Percentiles rank a stretch among this genome's conserved stretches.
phyloP scores from a whole-genome alignment of 345 rosid genomes.

The Pistacia atlantica region DNA sequence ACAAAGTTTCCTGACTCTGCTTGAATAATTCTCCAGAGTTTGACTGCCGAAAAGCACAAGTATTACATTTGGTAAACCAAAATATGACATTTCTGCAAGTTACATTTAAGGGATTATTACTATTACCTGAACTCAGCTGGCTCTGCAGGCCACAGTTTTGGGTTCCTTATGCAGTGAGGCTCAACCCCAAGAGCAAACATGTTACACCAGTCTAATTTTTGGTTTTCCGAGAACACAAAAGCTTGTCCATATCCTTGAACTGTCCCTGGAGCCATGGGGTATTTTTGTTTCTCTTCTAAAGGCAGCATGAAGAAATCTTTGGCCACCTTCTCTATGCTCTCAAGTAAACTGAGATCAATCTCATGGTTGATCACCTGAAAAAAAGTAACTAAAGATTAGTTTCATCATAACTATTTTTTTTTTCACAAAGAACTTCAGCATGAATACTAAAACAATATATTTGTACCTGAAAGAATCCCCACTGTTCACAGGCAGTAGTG shows the following conservation, averaged over 20 bases:
- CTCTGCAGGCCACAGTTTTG: constrained; percentile 76
- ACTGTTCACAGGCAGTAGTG: constrained; percentile 75
- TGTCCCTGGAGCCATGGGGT: constrained; percentile 89
- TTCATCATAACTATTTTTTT: not conserved
- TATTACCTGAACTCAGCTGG: constrained; percentile 75
- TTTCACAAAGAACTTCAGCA: not conserved
- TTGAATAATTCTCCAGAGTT: constrained; percentile 66
- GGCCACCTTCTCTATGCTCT: constrained; percentile 69
- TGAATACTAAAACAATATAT: not conserved
- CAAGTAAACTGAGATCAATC: constrained; percentile 57
- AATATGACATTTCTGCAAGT: not conserved
- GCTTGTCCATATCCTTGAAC: constrained; percentile 98
- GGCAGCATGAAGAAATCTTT: constrained; percentile 81
- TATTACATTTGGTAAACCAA: not conserved
- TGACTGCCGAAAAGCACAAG: constrained; percentile 46
- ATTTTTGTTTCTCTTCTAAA: constrained; percentile 75
- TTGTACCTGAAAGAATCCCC: constrained; percentile 95
- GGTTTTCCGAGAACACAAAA: constrained; percentile 89
- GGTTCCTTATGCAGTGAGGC: constrained; percentile 71
- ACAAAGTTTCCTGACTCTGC: constrained; percentile 66
- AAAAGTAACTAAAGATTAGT: constrained; percentile 10
- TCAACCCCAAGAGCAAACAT: constrained; percentile 93
- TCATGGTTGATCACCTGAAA: constrained; percentile 80
- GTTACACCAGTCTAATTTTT: constrained; percentile 98
- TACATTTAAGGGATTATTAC: too few relatives aligned